Evolutionary conservation across 805 yeast species (phyloP).

Genomic region (Kazachstania viticola): DNA sequence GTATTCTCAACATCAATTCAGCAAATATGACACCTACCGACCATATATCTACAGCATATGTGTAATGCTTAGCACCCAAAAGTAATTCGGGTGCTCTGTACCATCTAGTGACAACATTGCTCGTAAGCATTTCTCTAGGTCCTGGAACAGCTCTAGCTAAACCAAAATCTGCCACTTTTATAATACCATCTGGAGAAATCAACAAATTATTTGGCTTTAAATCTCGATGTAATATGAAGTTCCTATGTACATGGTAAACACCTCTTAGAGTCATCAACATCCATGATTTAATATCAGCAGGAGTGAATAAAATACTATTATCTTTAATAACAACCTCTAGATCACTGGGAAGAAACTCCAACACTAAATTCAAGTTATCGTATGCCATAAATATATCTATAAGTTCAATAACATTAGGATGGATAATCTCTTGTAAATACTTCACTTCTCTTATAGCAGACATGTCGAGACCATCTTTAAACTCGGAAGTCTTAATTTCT

Average conservation of each 20-base stretch:
- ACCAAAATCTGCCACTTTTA: conserved; percentile 96
- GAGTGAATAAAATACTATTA: conserved; percentile 58
- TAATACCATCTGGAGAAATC: conserved; percentile 74
- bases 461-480: conserved; percentile 96
- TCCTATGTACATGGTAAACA: conserved; percentile 88
- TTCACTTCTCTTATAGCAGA: conserved; percentile 92
- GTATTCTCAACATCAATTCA: conserved; percentile 87
- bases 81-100: conserved; percentile 91
- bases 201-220: conserved; percentile 85
- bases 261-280: conserved; percentile 89
- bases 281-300: conserved; percentile 90
- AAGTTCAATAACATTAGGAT: conserved; percentile 73
- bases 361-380: conserved; percentile 63
- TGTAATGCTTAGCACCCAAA: conserved; percentile 80
- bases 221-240: conserved; percentile 83
- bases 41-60: conserved; percentile 89
- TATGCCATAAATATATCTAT: conserved; percentile 73
- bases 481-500: conserved; percentile 87
- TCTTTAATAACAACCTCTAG: conserved; percentile 83
- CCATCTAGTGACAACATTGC: conserved; percentile 97
- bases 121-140: conserved; percentile 67
- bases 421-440: conserved; percentile 70
- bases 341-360: conserved; percentile 89
- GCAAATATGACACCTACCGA: conserved; percentile 95
- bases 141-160: conserved; percentile 76